These are phyloP conservation scores for Malus hybrid DNA, from an alignment of 331 rosid genomes.

Conservation along the genomic window DNA sequence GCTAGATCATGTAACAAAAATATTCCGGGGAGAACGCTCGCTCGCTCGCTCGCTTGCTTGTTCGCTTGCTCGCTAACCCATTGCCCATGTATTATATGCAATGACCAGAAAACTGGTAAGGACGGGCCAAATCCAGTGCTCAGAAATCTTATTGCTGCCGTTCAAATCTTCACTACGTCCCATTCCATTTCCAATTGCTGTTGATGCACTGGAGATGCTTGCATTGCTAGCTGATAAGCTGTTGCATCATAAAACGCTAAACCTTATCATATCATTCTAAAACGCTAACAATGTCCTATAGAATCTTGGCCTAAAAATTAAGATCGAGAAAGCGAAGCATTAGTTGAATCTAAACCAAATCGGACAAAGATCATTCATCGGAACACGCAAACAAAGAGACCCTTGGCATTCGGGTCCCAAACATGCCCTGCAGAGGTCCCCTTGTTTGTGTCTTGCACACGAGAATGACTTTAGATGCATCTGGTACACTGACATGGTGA, in stretches of 20 bases:
- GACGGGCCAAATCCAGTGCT: slow-evolving; percentile 43
- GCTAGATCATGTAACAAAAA: neutral
- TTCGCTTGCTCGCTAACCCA: neutral
- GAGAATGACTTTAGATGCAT: too few species aligned
- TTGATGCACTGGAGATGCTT: slow-evolving; percentile 34
- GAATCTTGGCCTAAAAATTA: too few species aligned
- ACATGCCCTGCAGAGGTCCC: neutral
- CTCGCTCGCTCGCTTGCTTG: neutral
- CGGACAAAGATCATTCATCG: too few species aligned
- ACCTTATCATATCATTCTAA: neutral
- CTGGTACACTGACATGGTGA: neutral
- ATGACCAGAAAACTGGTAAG: slow-evolving; percentile 25
- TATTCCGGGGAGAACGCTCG: neutral
- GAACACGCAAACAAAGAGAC: too few species aligned
- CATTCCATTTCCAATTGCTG: slow-evolving; percentile 45
- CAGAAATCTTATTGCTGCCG: slow-evolving; percentile 23
- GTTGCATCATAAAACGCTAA: slow-evolving; percentile 15
- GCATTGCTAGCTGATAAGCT: slow-evolving; percentile 48
- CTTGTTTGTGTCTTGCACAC: neutral
- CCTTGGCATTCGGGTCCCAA: neutral
- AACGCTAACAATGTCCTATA: neutral
- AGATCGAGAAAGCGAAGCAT: neutral
- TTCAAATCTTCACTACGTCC: slow-evolving; percentile 45
- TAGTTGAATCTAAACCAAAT: too few species aligned
- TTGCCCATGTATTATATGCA: slow-evolving; percentile 4